Percentiles rank a stretch among this genome's conserved stretches.
Evolutionary conservation across 2,329 filamentous ascomycete species (phyloP).

Genomic region (Fusarium tuaranense): DNA sequence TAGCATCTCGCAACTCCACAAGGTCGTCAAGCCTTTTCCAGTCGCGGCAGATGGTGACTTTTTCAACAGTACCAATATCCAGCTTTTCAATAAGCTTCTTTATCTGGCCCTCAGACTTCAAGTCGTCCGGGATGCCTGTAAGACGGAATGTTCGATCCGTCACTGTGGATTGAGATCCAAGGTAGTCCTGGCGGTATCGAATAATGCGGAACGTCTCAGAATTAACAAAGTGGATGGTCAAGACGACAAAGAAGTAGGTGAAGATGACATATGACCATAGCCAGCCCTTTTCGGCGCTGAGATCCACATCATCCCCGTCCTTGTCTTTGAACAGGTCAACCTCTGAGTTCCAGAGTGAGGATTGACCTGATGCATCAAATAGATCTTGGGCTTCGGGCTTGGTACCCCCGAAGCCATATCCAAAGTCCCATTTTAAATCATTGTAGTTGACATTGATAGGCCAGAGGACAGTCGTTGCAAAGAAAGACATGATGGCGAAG

Average conservation of each 20-base stretch:
- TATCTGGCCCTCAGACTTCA: conserved; percentile 85
- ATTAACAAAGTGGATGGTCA: conserved; percentile 87
- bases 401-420: neutral
- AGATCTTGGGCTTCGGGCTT: neutral
- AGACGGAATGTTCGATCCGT: conserved; percentile 94
- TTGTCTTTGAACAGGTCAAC: conserved; percentile 45
- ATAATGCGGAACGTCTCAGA: conserved; percentile 88
- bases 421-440: neutral
- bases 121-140: conserved; percentile 84
- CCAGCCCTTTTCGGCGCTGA: conserved; percentile 61
- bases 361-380: conserved; percentile 22
- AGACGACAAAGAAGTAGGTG: conserved; percentile 87
- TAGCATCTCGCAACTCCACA: conserved; percentile 72
- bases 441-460: conserved; percentile 82
- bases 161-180: conserved; percentile 93
- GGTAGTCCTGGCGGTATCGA: conserved; percentile 86
- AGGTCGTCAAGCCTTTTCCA: conserved; percentile 86
- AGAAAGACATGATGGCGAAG: conserved; percentile 82
- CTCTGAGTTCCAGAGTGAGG: conserved; percentile 25
- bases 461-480: conserved; percentile 82
- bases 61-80: conserved; percentile 90
- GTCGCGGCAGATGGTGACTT: conserved; percentile 85
- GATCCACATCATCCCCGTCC: conserved; percentile 50
- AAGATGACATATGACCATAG: conserved; percentile 97
- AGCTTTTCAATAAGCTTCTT: conserved; percentile 89